phyloP scores from a whole-genome alignment of 1,284 basidiomycete species.

The Coriolopsis trogii region DNA sequence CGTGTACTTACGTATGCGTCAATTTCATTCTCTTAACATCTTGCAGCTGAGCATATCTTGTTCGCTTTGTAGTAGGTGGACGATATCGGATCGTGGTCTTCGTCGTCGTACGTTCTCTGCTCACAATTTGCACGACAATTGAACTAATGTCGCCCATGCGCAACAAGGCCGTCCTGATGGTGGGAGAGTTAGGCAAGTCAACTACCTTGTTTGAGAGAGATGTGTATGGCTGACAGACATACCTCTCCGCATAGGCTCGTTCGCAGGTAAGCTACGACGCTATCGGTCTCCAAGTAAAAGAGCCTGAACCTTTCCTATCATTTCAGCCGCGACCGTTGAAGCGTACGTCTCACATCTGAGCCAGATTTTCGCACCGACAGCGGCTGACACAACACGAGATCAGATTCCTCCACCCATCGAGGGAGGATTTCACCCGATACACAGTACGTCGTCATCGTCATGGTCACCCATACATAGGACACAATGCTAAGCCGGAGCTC shows the following conservation, averaged over 20 bases:
- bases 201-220: neutral
- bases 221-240: neutral
- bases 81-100: neutral
- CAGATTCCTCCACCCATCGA: no score
- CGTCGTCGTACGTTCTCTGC: neutral
- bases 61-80: neutral
- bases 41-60: neutral
- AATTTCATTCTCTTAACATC: no score
- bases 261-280: neutral
- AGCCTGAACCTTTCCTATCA: no score
- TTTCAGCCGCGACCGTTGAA: conserved; percentile 5
- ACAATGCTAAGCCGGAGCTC: no score
- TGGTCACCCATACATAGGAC: neutral
- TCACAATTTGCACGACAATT: no score
- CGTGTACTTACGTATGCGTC: conserved; percentile 3
- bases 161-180: no score
- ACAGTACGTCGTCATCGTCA: neutral
- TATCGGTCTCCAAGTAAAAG: no score
- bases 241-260: neutral
- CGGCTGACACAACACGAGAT: no score
- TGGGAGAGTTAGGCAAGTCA: neutral
- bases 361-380: no score
- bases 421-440: neutral
- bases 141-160: no score
- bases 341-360: no score